Conservation (phyloP, 345 rosid genomes). For the Conringia planisiliqua region DNA sequence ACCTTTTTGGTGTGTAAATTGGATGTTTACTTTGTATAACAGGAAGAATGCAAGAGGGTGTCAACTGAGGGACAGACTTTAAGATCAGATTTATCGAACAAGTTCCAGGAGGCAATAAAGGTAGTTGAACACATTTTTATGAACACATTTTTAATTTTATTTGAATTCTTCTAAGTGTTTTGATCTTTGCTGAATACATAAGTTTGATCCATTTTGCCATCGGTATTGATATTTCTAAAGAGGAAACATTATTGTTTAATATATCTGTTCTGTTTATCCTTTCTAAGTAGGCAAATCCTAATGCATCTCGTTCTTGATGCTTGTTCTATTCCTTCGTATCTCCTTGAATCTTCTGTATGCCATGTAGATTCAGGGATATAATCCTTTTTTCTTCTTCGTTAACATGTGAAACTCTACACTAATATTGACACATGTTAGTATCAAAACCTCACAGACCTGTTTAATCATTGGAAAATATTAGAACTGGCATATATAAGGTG, state of each 20-base stretch:
- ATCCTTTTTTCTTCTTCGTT: background rate
- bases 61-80: slow-evolving; percentile 83
- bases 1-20: background rate
- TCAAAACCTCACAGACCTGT: background rate
- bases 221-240: background rate
- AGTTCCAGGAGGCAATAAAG: slow-evolving; percentile 93
- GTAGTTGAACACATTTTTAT: slow-evolving; percentile 34
- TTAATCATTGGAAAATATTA: background rate
- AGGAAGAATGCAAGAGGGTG: slow-evolving; percentile 95
- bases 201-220: background rate
- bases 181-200: background rate
- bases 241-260: background rate
- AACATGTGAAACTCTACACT: background rate
- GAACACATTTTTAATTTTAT: background rate
- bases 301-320: background rate
- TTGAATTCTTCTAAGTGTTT: background rate
- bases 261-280: background rate
- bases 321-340: background rate
- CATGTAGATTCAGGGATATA: background rate
- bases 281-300: background rate
- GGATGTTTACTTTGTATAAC: slow-evolving; percentile 26
- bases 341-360: background rate
- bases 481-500: background rate
- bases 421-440: background rate
- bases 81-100: slow-evolving; percentile 82